Evolutionary conservation across 768 basidiomycete species (phyloP), one percentile per base, ranked within the genome.

Genomic region (Heimioporus sp.): DNA sequence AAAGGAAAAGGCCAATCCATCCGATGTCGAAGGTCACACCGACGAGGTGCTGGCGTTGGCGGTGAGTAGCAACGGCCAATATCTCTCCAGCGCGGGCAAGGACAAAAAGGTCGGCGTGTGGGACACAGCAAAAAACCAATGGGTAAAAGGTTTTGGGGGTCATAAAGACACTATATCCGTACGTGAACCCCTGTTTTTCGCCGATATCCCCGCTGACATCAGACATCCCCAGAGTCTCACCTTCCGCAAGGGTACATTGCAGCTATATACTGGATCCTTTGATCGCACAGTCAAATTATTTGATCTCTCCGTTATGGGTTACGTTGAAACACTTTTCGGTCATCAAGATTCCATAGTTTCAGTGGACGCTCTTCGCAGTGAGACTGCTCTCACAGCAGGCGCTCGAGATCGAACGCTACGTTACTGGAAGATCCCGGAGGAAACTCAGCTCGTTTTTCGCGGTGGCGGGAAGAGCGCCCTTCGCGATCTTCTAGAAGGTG

Each of bases 371-470:
- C 80, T 98, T 15, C 84, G 89, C 32, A 82, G 82, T 8, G 93
- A 98, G 60, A 83, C 85, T 2, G 90, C 88, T 15, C 82, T 98
- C 17, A 94, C 87, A 34, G 88, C 87, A 6, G 97, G 96, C 17
- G 90, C 85, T 1, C 77, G 93, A 32, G 97, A 99, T 74, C 87
- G 92, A 65, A 97, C 94, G 0, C 81, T 86, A 53, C 80, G 97
- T 34, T 98, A 83, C 72, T 99, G 96, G 96, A 98, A 98, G 73
- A 88, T 98, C 46, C 83, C 85, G 35, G 96, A 99, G 48, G 94
- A 98, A 70, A 91, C 81, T 12, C 96, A 98, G 65, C 77, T 99
- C 21, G 94, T 99, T 8, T 98, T 98, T 64, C 82, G 97, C 35
- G 97, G 96, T 21, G 97, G 97, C n/a, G 93, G 89, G 5, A 79